A percentile compares a stretch with the other conserved stretches of the same genome.
Conservation (phyloP, 208 protist genomes). For the Trypanosoma grayi region DNA sequence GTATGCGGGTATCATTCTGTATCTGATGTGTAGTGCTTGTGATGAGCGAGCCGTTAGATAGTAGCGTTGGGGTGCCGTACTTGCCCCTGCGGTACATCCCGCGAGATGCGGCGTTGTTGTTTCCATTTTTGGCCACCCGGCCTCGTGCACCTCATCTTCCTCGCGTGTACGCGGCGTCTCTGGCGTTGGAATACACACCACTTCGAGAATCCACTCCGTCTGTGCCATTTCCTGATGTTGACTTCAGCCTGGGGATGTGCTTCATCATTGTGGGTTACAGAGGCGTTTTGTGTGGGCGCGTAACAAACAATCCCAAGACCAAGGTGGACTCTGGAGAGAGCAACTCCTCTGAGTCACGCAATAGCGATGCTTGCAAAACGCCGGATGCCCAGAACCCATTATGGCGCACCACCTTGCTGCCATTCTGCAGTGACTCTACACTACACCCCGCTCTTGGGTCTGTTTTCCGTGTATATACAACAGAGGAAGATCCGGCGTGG, state of each 20-base stretch:
- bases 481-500: slow-evolving; percentile 15
- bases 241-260: not conserved
- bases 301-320: not conserved
- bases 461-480: not conserved
- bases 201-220: not conserved
- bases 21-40: not conserved
- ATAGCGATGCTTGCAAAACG: not conserved
- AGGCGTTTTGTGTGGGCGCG: slow-evolving; percentile 3
- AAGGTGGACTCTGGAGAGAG: not conserved
- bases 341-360: not conserved
- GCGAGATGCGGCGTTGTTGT: not conserved
- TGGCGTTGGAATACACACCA: slow-evolving; percentile 1
- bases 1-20: too few species aligned
- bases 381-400: not conserved
- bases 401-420: not conserved
- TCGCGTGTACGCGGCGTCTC: slow-evolving; percentile 9
- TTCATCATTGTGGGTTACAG: slow-evolving; percentile 17
- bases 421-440: not conserved
- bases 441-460: not conserved
- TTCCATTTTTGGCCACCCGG: slow-evolving; percentile 1
- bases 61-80: slow-evolving; percentile 3
- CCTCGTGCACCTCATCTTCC: not conserved
- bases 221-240: not conserved
- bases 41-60: slow-evolving; percentile 6
- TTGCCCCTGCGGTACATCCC: not conserved